Conservation (phyloP, 108 stramenopile genomes). For the Cyclotella cryptica region DNA sequence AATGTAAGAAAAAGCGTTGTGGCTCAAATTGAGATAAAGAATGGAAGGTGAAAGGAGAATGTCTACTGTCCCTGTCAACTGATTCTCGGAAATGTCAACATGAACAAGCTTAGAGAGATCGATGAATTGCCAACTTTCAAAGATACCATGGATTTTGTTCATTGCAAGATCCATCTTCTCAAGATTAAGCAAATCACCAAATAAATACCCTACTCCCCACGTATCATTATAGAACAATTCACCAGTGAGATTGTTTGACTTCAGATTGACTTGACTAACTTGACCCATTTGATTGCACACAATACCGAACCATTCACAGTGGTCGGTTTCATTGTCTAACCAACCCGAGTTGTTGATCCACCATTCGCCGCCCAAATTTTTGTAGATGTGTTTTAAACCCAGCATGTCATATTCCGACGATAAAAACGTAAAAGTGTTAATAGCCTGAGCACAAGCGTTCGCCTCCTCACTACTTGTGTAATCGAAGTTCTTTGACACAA, state of each 20-base stretch:
- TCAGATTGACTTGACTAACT: neutral
- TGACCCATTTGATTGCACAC: neutral
- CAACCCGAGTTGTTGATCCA: constrained; percentile 16
- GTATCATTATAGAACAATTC: neutral
- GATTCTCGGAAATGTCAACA: constrained; percentile 27
- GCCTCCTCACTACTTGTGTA: too few relatives aligned
- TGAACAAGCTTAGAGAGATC: constrained; percentile 24
- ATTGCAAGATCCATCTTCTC: too few relatives aligned
- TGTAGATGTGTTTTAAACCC: too few relatives aligned
- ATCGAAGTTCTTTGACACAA: too few relatives aligned
- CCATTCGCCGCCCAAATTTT: neutral
- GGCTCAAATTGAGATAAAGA: constrained; percentile 57
- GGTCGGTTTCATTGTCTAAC: neutral
- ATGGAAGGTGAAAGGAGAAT: constrained; percentile 66
- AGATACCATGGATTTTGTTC: too few relatives aligned
- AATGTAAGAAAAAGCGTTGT: constrained; percentile 41
- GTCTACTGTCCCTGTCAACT: constrained; percentile 36
- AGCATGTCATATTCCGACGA: too few relatives aligned
- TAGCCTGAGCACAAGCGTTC: too few relatives aligned
- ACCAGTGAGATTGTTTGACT: constrained; percentile 8
- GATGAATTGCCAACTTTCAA: too few relatives aligned
- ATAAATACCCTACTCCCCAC: too few relatives aligned
- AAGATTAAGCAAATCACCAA: too few relatives aligned
- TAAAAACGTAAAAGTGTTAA: too few relatives aligned
- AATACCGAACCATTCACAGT: constrained; percentile 12